Percentiles rank a stretch among this genome's conserved stretches.
phyloP scores from a whole-genome alignment of 805 yeast species.

The Yamadazyma sp. region DNA sequence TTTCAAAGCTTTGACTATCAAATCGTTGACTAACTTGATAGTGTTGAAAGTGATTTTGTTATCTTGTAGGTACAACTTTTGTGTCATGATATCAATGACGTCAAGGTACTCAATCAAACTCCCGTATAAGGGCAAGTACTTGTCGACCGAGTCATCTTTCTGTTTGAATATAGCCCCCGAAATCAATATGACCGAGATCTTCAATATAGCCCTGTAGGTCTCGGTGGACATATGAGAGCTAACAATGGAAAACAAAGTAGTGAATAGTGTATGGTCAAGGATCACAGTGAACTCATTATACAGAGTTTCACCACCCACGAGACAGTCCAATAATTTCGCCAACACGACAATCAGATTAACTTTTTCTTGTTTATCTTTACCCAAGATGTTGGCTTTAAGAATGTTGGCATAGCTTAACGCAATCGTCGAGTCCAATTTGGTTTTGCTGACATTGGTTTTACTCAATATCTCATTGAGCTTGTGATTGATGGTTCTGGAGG shows the following conservation, averaged over 20 bases:
- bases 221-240: constrained; percentile 43
- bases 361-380: constrained; percentile 49
- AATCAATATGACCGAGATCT: constrained; percentile 41
- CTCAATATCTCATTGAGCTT: constrained; percentile 43
- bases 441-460: constrained; percentile 29
- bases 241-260: constrained; percentile 42
- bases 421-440: constrained; percentile 31
- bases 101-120: constrained; percentile 39
- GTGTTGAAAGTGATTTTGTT: constrained; percentile 43
- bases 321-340: constrained; percentile 50
- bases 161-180: constrained; percentile 45
- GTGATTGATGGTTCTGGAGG: constrained; percentile 44
- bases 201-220: constrained; percentile 46
- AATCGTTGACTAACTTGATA: constrained; percentile 46
- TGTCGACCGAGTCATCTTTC: constrained; percentile 33
- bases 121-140: constrained; percentile 37
- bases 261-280: constrained; percentile 42
- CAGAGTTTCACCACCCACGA: constrained; percentile 32
- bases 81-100: constrained; percentile 42
- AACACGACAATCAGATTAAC: constrained; percentile 54
- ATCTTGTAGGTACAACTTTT: constrained; percentile 44
- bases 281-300: constrained; percentile 31
- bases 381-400: constrained; percentile 43
- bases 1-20: constrained; percentile 43
- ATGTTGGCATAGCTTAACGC: constrained; percentile 36